These are phyloP conservation scores for Ascochyta lentis DNA, from an alignment of 2,329 filamentous ascomycete genomes.

Conservation along the genomic window DNA sequence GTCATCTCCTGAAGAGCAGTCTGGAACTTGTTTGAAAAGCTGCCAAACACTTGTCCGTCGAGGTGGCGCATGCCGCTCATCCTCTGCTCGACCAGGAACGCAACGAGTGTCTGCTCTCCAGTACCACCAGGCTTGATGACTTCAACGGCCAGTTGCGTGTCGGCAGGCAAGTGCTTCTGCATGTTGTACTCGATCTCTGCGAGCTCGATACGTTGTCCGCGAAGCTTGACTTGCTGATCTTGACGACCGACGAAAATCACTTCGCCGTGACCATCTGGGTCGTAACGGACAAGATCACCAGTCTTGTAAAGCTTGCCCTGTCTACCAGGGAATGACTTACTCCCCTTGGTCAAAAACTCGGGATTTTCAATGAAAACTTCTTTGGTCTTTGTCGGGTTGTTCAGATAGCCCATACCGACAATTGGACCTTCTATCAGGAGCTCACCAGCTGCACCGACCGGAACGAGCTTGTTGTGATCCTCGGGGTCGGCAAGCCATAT, in stretches of 20 bases:
- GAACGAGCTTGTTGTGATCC: slow-evolving; percentile 47
- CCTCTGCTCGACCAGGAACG: slow-evolving; percentile 43
- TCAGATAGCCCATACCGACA: slow-evolving; percentile 49
- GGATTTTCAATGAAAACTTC: slow-evolving; percentile 58
- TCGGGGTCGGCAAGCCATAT: slow-evolving; percentile 53
- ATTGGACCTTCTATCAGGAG: slow-evolving; percentile 66
- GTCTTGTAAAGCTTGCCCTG: slow-evolving; percentile 55
- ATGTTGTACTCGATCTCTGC: slow-evolving; percentile 50
- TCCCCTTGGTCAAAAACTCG: slow-evolving; percentile 66
- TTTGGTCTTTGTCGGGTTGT: slow-evolving; percentile 46
- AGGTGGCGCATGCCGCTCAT: slow-evolving; percentile 37
- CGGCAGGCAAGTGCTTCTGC: slow-evolving; percentile 48
- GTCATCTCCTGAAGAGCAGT: slow-evolving; percentile 38
- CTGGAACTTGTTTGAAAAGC: slow-evolving; percentile 42
- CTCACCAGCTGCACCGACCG: slow-evolving; percentile 55
- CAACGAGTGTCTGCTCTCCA: slow-evolving; percentile 43
- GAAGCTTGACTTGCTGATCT: slow-evolving; percentile 52
- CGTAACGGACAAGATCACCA: slow-evolving; percentile 57
- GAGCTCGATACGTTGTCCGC: slow-evolving; percentile 49
- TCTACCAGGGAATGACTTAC: slow-evolving; percentile 59
- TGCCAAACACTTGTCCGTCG: slow-evolving; percentile 41
- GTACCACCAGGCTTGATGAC: slow-evolving; percentile 52
- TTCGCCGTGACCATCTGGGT: slow-evolving; percentile 50
- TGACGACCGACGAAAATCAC: slow-evolving; percentile 47
- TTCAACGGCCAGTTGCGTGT: slow-evolving; percentile 55